Base-by-base conservation (phyloP, 805 yeast species). In the Starmerella bombicola region DNA sequence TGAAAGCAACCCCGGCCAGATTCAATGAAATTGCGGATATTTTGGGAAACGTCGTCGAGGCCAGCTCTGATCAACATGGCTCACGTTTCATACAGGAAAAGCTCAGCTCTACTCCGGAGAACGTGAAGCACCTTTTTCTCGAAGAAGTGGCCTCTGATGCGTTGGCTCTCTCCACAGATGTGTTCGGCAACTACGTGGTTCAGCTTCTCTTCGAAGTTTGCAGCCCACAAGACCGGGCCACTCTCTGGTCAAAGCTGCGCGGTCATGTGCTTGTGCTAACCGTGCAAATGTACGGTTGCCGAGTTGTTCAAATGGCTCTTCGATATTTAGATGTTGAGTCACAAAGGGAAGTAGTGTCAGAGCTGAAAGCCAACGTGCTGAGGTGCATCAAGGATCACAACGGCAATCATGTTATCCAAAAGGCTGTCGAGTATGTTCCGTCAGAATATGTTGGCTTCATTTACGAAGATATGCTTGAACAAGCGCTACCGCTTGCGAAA, bases 331-430 rank as follows among this genome's bases (percentile, higher is more conserved):
- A 66, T 3, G 59, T 72, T 8, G 71, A 70, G 1, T 80, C 81
- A 48, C 91, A 82, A 60, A 67, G 78, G 21, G 60, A 60, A 25
- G 68, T 91, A 24, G 74, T 84, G 37, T 65, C 67, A 20, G 98
- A 91, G 61, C 65, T 91, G 46, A 72, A 68, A 38, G 69, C 69
- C 33, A 68, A 70, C 47, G 75, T 80, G 19, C 55, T 77, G 38
- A 69, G 70, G 42, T 72, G 88, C 60, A 81, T 88, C 45, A 84
- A 84, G 57, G 97, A 91, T 60, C 97, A 88, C 64, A 91, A 91
- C 60, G 98, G 97, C 49, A 91, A 91, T 60, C 99, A 91, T 61
- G 98, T 91, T 15, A 80, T 91, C 48, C 99, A 91, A 63, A 88
- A 86, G 59, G 78, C 95, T 1, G 82, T 91, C 51, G 98, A 91